phyloP scores from a whole-genome alignment of 2,329 filamentous ascomycete species.

The Apiospora rasikravindrae region DNA sequence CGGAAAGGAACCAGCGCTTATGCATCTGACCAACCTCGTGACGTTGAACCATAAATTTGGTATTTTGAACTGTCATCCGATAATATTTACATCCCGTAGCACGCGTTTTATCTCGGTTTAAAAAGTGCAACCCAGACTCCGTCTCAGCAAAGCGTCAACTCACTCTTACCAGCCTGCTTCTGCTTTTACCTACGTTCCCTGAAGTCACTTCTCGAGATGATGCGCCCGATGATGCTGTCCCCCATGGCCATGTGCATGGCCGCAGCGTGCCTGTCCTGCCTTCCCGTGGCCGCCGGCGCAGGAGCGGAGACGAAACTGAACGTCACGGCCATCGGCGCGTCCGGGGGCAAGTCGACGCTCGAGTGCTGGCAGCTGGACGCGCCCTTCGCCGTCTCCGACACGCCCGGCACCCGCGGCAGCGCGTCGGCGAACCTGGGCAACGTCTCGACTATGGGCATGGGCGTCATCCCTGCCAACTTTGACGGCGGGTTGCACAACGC shows the following conservation, averaged over 20 bases:
- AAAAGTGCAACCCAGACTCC: neutral
- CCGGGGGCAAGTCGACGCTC: conserved; percentile 48
- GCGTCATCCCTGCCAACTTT: conserved; percentile 42
- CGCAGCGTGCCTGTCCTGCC: neutral
- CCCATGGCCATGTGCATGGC: neutral
- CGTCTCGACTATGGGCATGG: conserved; percentile 41
- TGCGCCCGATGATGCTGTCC: neutral
- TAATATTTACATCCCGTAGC: neutral
- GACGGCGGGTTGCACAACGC: conserved; percentile 49
- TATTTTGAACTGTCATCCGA: neutral
- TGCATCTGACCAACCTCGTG: neutral
- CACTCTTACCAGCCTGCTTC: neutral
- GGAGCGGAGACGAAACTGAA: neutral
- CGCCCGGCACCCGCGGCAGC: conserved; percentile 40
- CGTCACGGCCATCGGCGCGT: conserved; percentile 34
- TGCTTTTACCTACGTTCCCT: neutral
- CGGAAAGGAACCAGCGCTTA: neutral
- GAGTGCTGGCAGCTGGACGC: conserved; percentile 50
- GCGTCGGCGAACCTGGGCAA: conserved; percentile 38
- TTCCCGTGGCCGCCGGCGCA: neutral
- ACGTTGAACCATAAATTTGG: too few species aligned
- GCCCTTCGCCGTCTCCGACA: conserved; percentile 40
- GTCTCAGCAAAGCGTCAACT: neutral
- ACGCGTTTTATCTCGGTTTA: neutral
- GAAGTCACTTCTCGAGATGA: neutral